These are phyloP conservation scores for Geotrichum fermentans DNA, from an alignment of 1,139 yeast species.

Conservation along the genomic window DNA sequence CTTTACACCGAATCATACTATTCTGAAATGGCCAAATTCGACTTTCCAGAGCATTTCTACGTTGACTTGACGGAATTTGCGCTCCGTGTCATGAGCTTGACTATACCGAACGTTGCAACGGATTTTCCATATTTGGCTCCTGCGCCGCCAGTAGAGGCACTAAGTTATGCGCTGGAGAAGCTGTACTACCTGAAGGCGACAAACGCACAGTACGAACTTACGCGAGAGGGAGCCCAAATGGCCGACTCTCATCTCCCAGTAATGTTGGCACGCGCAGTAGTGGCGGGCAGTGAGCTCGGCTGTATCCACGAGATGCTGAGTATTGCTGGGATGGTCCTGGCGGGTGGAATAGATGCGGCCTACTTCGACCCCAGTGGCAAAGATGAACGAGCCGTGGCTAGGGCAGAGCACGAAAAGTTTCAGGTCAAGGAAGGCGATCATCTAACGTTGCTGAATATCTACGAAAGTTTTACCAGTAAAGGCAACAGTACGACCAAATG, in stretches of 20 bases:
- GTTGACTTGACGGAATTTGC: conserved; percentile 75
- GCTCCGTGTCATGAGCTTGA: conserved; percentile 72
- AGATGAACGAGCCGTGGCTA: conserved; percentile 65
- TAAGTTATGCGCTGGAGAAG: conserved; percentile 11
- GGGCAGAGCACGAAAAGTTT: conserved; percentile 44
- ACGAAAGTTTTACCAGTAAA: conserved; percentile 51
- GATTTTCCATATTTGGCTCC: conserved; percentile 81
- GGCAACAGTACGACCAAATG: conserved; percentile 45
- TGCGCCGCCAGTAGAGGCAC: conserved; percentile 51
- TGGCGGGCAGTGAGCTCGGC: conserved; percentile 27
- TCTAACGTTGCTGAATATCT: conserved; percentile 73
- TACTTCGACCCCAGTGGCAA: conserved; percentile 75
- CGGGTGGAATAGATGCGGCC: conserved; percentile 67
- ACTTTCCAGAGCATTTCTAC: conserved; percentile 77
- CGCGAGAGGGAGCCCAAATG: conserved; percentile 68
- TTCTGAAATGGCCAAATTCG: conserved; percentile 67
- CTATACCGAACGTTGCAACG: conserved; percentile 80
- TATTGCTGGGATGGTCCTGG: conserved; percentile 71
- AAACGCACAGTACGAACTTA: conserved; percentile 74
- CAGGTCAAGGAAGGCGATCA: conserved; percentile 91
- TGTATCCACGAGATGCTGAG: conserved; percentile 77
- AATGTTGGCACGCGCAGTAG: conserved; percentile 23
- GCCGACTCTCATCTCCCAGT: conserved; percentile 46
- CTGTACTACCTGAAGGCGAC: conserved; percentile 64
- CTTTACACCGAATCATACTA: conserved; percentile 83